Percentiles rank a stretch among this genome's conserved stretches.
phyloP scores from a whole-genome alignment of 805 yeast genomes.

The Cyberlindnera petersonii region DNA sequence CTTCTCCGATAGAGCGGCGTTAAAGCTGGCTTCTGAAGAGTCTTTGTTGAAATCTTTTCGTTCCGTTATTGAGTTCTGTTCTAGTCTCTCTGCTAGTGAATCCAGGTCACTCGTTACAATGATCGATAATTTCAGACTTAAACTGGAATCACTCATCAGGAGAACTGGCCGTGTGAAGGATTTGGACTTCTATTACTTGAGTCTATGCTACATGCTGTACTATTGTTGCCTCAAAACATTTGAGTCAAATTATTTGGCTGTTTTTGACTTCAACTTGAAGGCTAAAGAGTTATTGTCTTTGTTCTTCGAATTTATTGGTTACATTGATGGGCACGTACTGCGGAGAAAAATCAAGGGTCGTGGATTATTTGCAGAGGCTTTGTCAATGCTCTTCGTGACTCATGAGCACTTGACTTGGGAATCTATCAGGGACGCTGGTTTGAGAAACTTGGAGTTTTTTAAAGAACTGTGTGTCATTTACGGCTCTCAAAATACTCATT shows the following conservation, averaged over 20 bases:
- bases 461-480: slow-evolving; percentile 12
- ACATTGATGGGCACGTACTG: slow-evolving; percentile 10
- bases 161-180: slow-evolving; percentile 20
- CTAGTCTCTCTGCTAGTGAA: slow-evolving; percentile 8
- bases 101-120: slow-evolving; percentile 16
- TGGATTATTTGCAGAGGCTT: slow-evolving; percentile 18
- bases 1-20: slow-evolving; percentile 3
- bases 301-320: slow-evolving; percentile 18
- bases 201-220: slow-evolving; percentile 20
- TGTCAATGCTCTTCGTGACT: slow-evolving; percentile 16
- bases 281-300: slow-evolving; percentile 9
- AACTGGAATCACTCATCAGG: slow-evolving; percentile 18
- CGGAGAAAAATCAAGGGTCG: slow-evolving; percentile 11
- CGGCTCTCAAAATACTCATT: slow-evolving; percentile 5
- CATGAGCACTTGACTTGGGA: slow-evolving; percentile 15
- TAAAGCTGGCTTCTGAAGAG: slow-evolving; percentile 4
- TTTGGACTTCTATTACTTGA: slow-evolving; percentile 19
- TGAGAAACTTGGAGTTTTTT: slow-evolving; percentile 17
- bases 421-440: slow-evolving; percentile 5
- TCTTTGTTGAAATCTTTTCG: slow-evolving; percentile 11
- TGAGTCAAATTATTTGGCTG: slow-evolving; percentile 13
- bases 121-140: slow-evolving; percentile 21
- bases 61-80: slow-evolving; percentile 16
- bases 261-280: slow-evolving; percentile 18
- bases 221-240: slow-evolving; percentile 12